Evolutionary conservation across 179 eudicot species (phyloP), one percentile per base, ranked within the genome.

Genomic region (Heliamphora pulchella): DNA sequence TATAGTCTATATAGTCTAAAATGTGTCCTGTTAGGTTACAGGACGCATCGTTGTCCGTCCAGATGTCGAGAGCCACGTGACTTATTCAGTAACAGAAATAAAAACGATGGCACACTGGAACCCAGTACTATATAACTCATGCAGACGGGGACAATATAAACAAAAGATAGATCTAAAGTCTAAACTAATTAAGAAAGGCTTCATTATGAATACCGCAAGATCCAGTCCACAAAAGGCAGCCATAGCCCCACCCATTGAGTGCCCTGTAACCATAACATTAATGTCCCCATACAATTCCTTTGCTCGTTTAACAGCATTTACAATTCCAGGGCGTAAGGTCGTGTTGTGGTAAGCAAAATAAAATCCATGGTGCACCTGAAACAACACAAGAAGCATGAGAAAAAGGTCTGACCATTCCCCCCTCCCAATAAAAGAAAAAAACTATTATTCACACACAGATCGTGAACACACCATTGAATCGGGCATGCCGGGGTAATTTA

Each of bases 191-290:
- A 31, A 68, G 69, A 75, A 31, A 44, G 74, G 64, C 14, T 72
- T 18, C n/a, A 78, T 2, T n/a, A 59, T 73, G 43, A 61, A 86
- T 91, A 96, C 99, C 85, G 78, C 83, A 51, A 96, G 94, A 87
- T 96, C 99, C 79, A 96, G 90, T 51, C 89, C 99, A 84, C 98
- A 96, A 78, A 96, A 87, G 48, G 96, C 87, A 84, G 99, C 99
- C 86, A 96, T 91, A 71, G 99, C 98, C 76, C 99, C 99, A 77
- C 98, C 99, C 99, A 96, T 96, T 58, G 99, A 96, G 85, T 96
- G 99, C 59, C 99, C 99, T 61, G 93, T 87, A 5, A 92, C 93
- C 81, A 92, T 81, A 58, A 96, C 80, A 47, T 89, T 75, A 18
- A 89, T 66, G 65, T 89, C 88, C 51, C 98, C 98, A 80, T 88